Conservation (phyloP, 371 early-diverging fungal genomes). For the Chytridium lagenaria region DNA sequence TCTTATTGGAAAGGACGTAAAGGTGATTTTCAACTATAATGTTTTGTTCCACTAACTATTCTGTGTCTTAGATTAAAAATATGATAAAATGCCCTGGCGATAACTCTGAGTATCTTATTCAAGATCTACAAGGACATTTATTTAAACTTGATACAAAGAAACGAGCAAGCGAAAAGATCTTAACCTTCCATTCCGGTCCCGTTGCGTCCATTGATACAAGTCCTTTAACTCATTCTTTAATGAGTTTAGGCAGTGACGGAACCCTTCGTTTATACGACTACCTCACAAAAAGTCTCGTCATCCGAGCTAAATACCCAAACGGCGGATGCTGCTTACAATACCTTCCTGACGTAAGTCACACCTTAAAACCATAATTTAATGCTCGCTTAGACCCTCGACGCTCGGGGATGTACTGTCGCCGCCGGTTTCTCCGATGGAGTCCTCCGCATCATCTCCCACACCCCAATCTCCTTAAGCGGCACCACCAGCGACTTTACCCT, state of each 20-base stretch:
- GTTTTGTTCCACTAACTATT: not conserved
- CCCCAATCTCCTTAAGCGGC: constrained; percentile 17
- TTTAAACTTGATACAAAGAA: constrained; percentile 51
- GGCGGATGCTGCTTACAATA: constrained; percentile 48
- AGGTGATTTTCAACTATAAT: constrained; percentile 33
- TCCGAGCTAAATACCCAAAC: constrained; percentile 29
- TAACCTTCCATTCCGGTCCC: constrained; percentile 54
- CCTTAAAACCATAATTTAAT: not conserved
- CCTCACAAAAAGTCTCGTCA: constrained; percentile 34
- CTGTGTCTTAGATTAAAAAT: constrained; percentile 47
- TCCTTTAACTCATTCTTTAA: constrained; percentile 44
- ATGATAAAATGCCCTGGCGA: constrained; percentile 41
- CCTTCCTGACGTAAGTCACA: constrained; percentile 45
- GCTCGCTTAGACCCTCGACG: constrained; percentile 48
- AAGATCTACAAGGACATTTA: constrained; percentile 51
- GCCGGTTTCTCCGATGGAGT: constrained; percentile 60
- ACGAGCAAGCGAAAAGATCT: constrained; percentile 43
- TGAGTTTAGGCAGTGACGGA: constrained; percentile 53
- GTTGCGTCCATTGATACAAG: constrained; percentile 50
- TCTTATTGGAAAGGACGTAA: constrained; percentile 58
- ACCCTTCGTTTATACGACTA: constrained; percentile 53
- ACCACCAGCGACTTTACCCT: constrained; percentile 37
- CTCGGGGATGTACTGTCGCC: constrained; percentile 49
- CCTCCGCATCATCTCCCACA: constrained; percentile 51
- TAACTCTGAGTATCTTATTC: constrained; percentile 50